A percentile compares a stretch with the other conserved stretches of the same genome.
Evolutionary conservation across 139 green algal genomes (phyloP).

Genomic region (Chlorella sorokiniana): DNA sequence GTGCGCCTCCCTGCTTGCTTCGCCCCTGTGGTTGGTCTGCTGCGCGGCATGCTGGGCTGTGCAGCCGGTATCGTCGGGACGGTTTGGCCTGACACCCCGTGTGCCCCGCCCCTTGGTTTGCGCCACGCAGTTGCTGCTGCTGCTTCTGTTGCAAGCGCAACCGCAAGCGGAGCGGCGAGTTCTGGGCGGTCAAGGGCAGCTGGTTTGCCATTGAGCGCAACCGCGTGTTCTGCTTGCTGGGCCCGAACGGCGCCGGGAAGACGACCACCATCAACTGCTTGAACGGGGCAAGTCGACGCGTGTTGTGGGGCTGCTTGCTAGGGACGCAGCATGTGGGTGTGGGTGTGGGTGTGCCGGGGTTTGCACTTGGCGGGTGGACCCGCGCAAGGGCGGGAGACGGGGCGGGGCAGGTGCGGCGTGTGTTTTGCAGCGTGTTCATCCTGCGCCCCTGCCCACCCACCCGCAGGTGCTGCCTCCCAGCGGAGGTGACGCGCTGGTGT

Average conservation of each 20-base stretch:
- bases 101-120: neutral
- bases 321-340: neutral
- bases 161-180: slow-evolving; percentile 35
- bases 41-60: neutral
- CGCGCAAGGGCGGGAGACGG: too few relatives aligned
- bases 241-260: slow-evolving; percentile 76
- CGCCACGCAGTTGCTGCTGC: neutral
- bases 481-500: slow-evolving; percentile 81
- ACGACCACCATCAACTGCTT: slow-evolving; percentile 94
- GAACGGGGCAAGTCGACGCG: slow-evolving; percentile 52
- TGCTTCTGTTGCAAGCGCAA: neutral
- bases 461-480: slow-evolving; percentile 51
- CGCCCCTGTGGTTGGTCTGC: neutral
- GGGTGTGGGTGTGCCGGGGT: too few relatives aligned
- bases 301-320: neutral
- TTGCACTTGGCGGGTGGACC: too few relatives aligned
- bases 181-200: slow-evolving; percentile 80
- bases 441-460: neutral
- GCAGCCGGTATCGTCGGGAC: neutral
- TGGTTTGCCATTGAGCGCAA: slow-evolving; percentile 83
- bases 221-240: slow-evolving; percentile 86
- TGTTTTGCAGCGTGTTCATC: too few relatives aligned
- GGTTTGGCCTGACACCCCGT: neutral
- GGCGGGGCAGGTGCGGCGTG: too few relatives aligned
- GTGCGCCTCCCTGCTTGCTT: too few relatives aligned